phyloP scores from a whole-genome alignment of 176 grass and related monocot species.

The Puya raimondii region DNA sequence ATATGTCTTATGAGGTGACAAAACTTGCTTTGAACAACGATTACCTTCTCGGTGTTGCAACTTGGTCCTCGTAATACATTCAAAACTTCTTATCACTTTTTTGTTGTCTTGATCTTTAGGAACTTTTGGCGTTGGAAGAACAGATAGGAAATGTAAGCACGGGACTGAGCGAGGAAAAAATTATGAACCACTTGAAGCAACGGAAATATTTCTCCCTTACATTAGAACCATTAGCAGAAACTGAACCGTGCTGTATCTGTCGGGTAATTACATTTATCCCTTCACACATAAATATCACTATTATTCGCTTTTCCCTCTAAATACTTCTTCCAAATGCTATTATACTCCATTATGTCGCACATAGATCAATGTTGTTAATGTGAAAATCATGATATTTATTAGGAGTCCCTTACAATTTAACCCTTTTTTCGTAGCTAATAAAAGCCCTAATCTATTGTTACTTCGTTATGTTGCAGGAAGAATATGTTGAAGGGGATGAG shows the following conservation, averaged over 20 bases:
- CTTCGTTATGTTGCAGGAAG: neutral
- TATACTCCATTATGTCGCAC: too few relatives aligned
- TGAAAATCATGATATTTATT: too few relatives aligned
- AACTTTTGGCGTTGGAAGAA: constrained; percentile 30
- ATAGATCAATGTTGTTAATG: too few relatives aligned
- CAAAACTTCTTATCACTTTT: constrained; percentile 9
- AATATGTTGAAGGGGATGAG: constrained; percentile 1
- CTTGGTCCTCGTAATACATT: neutral
- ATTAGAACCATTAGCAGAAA: constrained; percentile 10
- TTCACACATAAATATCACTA: neutral
- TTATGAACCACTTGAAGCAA: constrained; percentile 24
- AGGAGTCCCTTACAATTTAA: too few relatives aligned
- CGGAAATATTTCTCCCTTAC: constrained; percentile 12
- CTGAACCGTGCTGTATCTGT: constrained; percentile 29
- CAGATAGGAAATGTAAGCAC: constrained; percentile 31
- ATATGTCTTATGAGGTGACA: constrained; percentile 35
- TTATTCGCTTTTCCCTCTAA: neutral
- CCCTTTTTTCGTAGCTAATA: too few relatives aligned
- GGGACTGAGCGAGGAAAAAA: constrained; percentile 15
- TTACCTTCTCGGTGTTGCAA: neutral
- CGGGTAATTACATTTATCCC: constrained; percentile 9
- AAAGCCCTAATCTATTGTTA: neutral
- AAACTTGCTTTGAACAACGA: neutral
- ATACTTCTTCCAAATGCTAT: too few relatives aligned
- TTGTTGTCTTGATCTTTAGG: constrained; percentile 14